Conservation (phyloP, 441 rosid species). For the Metrosideros polymorpha region DNA sequence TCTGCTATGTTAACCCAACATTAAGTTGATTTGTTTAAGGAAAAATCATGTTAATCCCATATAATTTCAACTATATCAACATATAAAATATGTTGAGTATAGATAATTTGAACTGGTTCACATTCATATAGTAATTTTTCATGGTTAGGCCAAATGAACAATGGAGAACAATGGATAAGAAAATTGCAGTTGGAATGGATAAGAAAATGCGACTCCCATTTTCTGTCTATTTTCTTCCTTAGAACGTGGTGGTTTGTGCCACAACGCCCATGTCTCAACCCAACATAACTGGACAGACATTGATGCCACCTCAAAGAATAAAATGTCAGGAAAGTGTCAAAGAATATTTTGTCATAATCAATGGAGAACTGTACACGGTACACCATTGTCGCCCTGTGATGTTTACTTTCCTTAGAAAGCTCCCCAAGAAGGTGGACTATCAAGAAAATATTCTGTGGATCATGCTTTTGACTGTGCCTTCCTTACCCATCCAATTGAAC, state of each 20-base stretch:
- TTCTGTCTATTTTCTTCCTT: not conserved
- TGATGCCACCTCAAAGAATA: not conserved
- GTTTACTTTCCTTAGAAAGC: not conserved
- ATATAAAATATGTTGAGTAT: not conserved
- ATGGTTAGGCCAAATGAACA: not conserved
- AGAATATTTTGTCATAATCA: not conserved
- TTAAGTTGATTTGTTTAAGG: not conserved
- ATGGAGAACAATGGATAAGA: not conserved
- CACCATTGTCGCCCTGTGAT: not conserved
- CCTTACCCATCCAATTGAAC: not conserved
- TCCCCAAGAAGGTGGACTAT: not conserved
- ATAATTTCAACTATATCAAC: not conserved
- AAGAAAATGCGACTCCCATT: not conserved
- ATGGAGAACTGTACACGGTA: not conserved
- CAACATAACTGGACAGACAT: not conserved
- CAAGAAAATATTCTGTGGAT: not conserved
- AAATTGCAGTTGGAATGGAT: not conserved
- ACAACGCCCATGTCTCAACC: not conserved
- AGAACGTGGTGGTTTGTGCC: not conserved
- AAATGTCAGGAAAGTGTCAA: not conserved
- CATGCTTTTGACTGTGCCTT: not conserved
- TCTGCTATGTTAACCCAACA: not conserved
- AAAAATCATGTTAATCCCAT: not conserved
- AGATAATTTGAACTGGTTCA: not conserved
- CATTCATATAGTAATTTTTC: not conserved